A percentile compares a stretch with the other conserved stretches of the same genome.
These are phyloP conservation scores for Chaetomidium leptoderma DNA, from an alignment of 495 filamentous ascomycete species.

Conservation along the genomic window DNA sequence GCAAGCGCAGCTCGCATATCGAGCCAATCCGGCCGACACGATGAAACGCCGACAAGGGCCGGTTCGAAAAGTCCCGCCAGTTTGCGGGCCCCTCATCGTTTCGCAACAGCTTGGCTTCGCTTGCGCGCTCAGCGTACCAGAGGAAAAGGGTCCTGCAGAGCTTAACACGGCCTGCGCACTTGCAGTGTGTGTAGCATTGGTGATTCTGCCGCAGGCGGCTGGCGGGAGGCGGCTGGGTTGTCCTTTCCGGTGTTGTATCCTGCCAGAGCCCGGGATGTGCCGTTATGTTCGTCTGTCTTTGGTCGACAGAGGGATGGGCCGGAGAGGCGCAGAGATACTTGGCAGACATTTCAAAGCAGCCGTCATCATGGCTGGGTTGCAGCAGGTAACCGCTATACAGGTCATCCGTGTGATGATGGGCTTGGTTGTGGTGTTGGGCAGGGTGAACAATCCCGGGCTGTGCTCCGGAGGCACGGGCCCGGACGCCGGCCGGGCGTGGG, in stretches of 20 bases:
- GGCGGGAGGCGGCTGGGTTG: conserved; percentile 14
- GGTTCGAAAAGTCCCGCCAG: not conserved
- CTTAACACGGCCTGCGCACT: conserved; percentile 9
- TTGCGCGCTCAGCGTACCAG: not conserved
- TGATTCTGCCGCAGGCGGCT: conserved; percentile 24
- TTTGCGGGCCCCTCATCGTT: not conserved
- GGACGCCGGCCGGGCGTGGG: conserved; percentile 19
- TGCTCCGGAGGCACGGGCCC: conserved; percentile 19
- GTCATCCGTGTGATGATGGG: no score
- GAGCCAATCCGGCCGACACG: conserved; percentile 8
- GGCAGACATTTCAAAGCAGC: no score
- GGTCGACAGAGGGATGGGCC: no score
- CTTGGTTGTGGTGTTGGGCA: no score
- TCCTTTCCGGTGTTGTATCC: conserved; percentile 16
- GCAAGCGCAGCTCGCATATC: conserved; percentile 12
- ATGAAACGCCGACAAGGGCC: not conserved
- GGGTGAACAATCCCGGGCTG: no score
- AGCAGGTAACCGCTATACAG: no score
- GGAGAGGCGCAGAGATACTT: no score
- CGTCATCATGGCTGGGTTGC: no score
- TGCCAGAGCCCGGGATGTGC: conserved; percentile 15
- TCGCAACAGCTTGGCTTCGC: not conserved
- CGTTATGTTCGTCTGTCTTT: conserved; percentile 18
- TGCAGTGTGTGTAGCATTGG: conserved; percentile 29
- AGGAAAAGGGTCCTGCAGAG: not conserved